Conservation (phyloP, 164 flowering plant genomes). For the Platanus orientalis region DNA sequence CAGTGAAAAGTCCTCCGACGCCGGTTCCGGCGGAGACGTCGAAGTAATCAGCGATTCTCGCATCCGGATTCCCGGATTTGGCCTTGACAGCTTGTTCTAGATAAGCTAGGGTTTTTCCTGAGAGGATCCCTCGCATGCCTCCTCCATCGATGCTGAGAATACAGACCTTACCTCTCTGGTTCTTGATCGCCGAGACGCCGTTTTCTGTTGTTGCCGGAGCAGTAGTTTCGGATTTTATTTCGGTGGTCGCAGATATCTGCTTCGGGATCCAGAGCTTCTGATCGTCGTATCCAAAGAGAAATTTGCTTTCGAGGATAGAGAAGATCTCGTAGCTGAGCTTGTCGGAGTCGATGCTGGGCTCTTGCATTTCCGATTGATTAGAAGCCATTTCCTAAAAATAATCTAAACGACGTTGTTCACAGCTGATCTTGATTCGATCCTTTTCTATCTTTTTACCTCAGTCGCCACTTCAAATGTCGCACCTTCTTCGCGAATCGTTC, state of each 20-base stretch:
- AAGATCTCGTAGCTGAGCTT: conserved; percentile 84
- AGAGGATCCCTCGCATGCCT: conserved; percentile 70
- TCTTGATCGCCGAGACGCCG: conserved; percentile 42
- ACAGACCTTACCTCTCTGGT: conserved; percentile 87
- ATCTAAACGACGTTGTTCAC: background rate
- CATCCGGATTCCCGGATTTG: conserved; percentile 73
- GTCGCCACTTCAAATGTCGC: no score
- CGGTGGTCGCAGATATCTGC: background rate
- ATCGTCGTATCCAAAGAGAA: conserved; percentile 77
- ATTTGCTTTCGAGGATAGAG: conserved; percentile 78
- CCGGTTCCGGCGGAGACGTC: conserved; percentile 93
- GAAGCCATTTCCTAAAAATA: conserved; percentile 17
- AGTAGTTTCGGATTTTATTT: conserved; percentile 8
- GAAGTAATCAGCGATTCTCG: conserved; percentile 85
- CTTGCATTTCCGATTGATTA: conserved; percentile 40
- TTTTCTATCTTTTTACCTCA: background rate
- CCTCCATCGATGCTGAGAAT: conserved; percentile 85
- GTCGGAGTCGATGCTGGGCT: conserved; percentile 76
- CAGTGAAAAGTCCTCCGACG: conserved; percentile 82
- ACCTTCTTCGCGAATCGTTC: no score
- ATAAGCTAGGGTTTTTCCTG: conserved; percentile 79
- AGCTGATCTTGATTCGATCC: background rate
- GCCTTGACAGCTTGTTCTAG: conserved; percentile 65
- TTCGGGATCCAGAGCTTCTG: conserved; percentile 15
- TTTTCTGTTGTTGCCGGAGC: conserved; percentile 1